Conservation (phyloP, 331 rosid genomes). For the Ulmus americana region DNA sequence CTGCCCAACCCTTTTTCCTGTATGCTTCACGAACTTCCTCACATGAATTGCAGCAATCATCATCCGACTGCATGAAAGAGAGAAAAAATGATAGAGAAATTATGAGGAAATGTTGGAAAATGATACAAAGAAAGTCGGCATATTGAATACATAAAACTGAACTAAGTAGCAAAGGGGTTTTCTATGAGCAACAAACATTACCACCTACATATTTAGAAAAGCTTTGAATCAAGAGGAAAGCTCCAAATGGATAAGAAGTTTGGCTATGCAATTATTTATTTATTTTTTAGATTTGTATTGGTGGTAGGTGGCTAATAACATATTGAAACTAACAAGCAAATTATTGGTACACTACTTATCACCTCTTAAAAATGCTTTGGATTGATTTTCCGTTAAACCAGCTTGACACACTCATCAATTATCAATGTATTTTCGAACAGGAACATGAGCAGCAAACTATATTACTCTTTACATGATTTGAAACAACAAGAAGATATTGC, state of each 20-base stretch:
- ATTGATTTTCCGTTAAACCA: no score
- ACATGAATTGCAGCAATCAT: slow-evolving; percentile 77
- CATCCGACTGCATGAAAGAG: slow-evolving; percentile 62
- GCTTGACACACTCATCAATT: background rate
- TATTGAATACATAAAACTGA: no score
- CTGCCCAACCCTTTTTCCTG: slow-evolving; percentile 82
- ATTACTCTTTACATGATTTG: slow-evolving; percentile 14
- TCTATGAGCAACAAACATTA: background rate
- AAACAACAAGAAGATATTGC: slow-evolving; percentile 12
- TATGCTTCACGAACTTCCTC: slow-evolving; percentile 98
- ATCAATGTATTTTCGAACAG: background rate
- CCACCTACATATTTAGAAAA: background rate
- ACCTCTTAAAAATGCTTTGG: no score
- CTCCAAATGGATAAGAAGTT: background rate
- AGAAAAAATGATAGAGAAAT: background rate
- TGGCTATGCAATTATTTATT: no score
- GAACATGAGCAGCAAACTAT: background rate
- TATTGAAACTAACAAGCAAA: no score
- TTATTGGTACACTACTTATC: no score
- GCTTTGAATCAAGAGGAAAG: background rate
- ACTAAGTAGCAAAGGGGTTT: background rate
- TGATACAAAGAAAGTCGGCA: no score
- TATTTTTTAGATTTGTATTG: no score
- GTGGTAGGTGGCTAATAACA: no score
- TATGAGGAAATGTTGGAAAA: background rate